Base-by-base conservation (phyloP, 164 flowering plant genomes). In the Nymphaea colorata region DNA sequence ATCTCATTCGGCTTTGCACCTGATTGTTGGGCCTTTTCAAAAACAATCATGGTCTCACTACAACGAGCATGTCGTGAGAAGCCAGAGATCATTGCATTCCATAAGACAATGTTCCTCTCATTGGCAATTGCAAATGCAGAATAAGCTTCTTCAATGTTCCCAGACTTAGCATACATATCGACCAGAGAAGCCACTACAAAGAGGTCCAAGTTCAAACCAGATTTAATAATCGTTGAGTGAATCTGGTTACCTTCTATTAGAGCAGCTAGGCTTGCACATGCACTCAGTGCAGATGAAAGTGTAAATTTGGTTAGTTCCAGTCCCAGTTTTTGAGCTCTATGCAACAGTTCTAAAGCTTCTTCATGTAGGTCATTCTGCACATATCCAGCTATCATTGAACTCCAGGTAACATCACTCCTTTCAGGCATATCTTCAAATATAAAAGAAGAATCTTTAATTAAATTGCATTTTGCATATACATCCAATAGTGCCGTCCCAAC, bases 161-260 rank as follows among this genome's bases (percentile, higher is more conserved):
- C 92, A 59, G 92, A 88, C 79, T 85, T 91, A 0, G 92, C 86
- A 77, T 94, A 94, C 95, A 94, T 80, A 62, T 94, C 95, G 43
- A 85, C 67, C n/a, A 91, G 89, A 71, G 96, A 83, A 62, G 93
- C 83, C 41, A 78, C 74, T 59, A 87, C 82, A 67, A 75, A 86
- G 25, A 77, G 12, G 65, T 87, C 84, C 16, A 80, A 71, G 66
- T 63, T 73, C 72, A 84, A 80, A 61, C 96, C 95, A 44, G 76
- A 72, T 80, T 82, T 87, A 42, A 70, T 57, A 15, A 83, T 43
- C 59, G 87, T 64, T 42, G 83, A 79, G 73, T 94, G 96, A 61
- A 89, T 77, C 76, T 91, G 95, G 4, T 72, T 83, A 60, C 97
- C 98, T 82, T 86, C 93, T 72, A 81, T 82, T 18, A 83, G 73